Conservation (phyloP, 176 grass and related monocot genomes). For the bread wheat (Triticum aestivum) region DNA sequence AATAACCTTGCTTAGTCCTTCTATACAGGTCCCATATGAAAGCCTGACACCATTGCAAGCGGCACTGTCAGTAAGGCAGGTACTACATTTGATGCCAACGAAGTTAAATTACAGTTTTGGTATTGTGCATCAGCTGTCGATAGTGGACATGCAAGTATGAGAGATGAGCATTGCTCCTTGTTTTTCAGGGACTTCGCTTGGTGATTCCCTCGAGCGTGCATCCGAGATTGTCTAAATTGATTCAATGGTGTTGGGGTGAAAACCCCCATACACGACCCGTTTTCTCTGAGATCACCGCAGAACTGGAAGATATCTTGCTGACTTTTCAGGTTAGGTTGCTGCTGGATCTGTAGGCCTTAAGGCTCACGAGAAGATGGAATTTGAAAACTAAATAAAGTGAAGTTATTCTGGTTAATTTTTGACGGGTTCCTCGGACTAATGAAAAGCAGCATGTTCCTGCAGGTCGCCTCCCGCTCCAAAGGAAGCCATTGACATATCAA, state of each 20-base stretch:
- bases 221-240: slow-evolving; percentile 55
- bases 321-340: slow-evolving; percentile 50
- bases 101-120: not conserved
- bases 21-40: slow-evolving; percentile 81
- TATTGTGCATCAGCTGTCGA: not conserved
- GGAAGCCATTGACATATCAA: slow-evolving; percentile 23
- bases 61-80: slow-evolving; percentile 88
- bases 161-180: slow-evolving; percentile 17
- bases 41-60: slow-evolving; percentile 91
- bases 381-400: not conserved
- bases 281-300: slow-evolving; percentile 64
- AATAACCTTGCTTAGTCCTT: slow-evolving; percentile 11
- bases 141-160: not conserved
- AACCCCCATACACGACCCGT: slow-evolving; percentile 50
- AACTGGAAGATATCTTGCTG: slow-evolving; percentile 65
- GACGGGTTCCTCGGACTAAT: not conserved
- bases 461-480: slow-evolving; percentile 35
- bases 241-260: slow-evolving; percentile 68
- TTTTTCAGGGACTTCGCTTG: slow-evolving; percentile 70
- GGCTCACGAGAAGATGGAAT: not conserved
- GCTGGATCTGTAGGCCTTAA: not conserved
- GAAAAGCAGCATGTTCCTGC: not conserved
- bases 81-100: slow-evolving; percentile 13
- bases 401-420: not conserved
- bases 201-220: slow-evolving; percentile 49